Percentiles rank a stretch among this genome's conserved stretches.
Evolutionary conservation across 495 filamentous ascomycete genomes (phyloP).

Genomic region (Daldinia childiae): DNA sequence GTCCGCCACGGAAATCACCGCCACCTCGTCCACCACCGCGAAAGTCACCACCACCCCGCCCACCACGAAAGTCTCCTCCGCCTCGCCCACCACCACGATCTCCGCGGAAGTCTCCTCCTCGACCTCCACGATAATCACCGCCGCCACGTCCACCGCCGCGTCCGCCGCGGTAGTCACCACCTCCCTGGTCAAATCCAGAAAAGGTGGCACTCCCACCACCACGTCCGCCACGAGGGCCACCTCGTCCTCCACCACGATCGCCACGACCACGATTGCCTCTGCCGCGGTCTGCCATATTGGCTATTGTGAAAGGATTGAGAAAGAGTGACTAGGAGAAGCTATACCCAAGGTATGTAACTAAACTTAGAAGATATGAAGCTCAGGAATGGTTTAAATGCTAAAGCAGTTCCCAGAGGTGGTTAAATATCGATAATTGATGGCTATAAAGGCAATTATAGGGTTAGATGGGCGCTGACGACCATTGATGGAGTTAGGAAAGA

Average conservation of each 20-base stretch:
- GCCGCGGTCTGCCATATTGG: constrained; percentile 34
- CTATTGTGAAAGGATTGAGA: neutral
- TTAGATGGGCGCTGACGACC: neutral
- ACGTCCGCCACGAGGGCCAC: constrained; percentile 40
- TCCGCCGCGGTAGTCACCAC: neutral
- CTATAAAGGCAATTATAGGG: neutral
- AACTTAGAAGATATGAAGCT: constrained; percentile 1
- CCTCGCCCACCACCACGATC: constrained; percentile 23
- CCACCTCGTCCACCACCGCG: constrained; percentile 19
- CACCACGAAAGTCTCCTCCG: constrained; percentile 28
- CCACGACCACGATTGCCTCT: constrained; percentile 41
- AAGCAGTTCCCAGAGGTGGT: neutral
- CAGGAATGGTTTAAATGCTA: neutral
- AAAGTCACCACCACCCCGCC: no score
- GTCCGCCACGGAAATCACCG: constrained; percentile 39
- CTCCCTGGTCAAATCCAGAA: constrained; percentile 12
- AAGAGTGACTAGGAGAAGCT: neutral
- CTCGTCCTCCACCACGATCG: constrained; percentile 40
- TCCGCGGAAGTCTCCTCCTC: constrained; percentile 36
- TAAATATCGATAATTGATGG: neutral
- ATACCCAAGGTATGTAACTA: neutral
- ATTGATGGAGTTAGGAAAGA: neutral
- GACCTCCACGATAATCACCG: constrained; percentile 40
- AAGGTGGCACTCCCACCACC: constrained; percentile 26
- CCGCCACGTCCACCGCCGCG: constrained; percentile 22